Evolutionary conservation across 2,329 filamentous ascomycete genomes (phyloP).

Genomic region (Fusarium fracticaudum): DNA sequence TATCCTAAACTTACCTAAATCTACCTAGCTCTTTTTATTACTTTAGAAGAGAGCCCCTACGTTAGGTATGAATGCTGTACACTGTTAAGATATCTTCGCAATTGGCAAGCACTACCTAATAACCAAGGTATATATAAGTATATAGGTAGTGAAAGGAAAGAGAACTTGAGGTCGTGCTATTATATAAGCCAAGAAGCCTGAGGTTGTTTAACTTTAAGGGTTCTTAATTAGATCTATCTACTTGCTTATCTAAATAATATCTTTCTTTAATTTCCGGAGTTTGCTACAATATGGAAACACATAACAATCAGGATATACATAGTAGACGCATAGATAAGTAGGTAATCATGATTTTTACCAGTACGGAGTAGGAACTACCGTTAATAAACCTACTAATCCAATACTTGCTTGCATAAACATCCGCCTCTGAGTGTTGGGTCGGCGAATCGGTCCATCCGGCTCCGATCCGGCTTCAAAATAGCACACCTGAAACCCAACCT

Average conservation of each 20-base stretch:
- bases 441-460: slow-evolving; percentile 10
- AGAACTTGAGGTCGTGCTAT: not conserved
- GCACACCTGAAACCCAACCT: slow-evolving; percentile 20
- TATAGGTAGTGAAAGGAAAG: not conserved
- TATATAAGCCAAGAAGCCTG: not conserved
- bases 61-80: not conserved
- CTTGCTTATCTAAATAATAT: not conserved
- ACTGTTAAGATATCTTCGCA: not conserved
- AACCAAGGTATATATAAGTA: not conserved
- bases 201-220: not conserved
- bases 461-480: slow-evolving; percentile 27
- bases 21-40: not conserved
- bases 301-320: not conserved
- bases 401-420: not conserved
- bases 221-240: not conserved
- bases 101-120: not conserved
- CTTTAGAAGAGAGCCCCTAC: not conserved
- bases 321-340: not conserved
- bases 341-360: not conserved
- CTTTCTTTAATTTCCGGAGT: not conserved
- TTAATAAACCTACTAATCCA: not conserved
- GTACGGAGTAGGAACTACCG: not conserved
- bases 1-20: not conserved
- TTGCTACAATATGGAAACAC: not conserved
- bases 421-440: not conserved